These are phyloP conservation scores for Penicillium roqueforti DNA, from an alignment of 495 filamentous ascomycete species.

Conservation along the genomic window DNA sequence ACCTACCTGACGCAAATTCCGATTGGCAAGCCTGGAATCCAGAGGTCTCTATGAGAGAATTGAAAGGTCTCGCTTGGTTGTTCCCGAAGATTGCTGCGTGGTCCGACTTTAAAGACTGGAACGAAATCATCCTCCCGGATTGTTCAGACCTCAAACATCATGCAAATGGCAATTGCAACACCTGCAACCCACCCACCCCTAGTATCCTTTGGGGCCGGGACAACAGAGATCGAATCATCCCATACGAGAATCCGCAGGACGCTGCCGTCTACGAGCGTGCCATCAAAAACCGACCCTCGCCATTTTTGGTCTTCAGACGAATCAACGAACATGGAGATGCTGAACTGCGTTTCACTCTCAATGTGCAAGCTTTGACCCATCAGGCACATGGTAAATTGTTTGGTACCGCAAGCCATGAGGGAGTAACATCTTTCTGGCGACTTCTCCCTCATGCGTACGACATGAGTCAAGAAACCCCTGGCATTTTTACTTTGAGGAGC, in stretches of 20 bases:
- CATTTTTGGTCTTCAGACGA: conserved; percentile 43
- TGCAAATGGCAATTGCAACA: conserved; percentile 16
- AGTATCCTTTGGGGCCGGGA: conserved; percentile 36
- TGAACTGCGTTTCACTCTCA: conserved; percentile 47
- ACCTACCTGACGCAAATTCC: conserved; percentile 6
- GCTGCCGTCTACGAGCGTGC: conserved; percentile 46
- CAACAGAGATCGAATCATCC: conserved; percentile 17
- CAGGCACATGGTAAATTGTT: conserved; percentile 43
- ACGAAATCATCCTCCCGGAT: conserved; percentile 3
- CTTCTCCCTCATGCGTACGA: conserved; percentile 46
- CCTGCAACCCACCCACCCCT: conserved; percentile 44
- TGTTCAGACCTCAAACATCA: background rate
- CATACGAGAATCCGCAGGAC: conserved; percentile 45
- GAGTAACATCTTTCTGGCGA: conserved; percentile 43
- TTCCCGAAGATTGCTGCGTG: conserved; percentile 23
- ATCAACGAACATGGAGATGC: conserved; percentile 26
- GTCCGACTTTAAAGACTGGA: conserved; percentile 27
- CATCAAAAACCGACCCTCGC: conserved; percentile 44
- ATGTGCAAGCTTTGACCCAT: conserved; percentile 55
- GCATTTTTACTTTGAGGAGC: conserved; percentile 36
- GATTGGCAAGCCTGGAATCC: conserved; percentile 24
- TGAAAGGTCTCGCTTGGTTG: conserved; percentile 31
- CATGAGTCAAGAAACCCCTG: conserved; percentile 25
- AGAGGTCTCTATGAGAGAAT: conserved; percentile 15
- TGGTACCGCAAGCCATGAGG: conserved; percentile 7